Conservation (phyloP, 768 basidiomycete genomes). For the Trametes sanguinea region DNA sequence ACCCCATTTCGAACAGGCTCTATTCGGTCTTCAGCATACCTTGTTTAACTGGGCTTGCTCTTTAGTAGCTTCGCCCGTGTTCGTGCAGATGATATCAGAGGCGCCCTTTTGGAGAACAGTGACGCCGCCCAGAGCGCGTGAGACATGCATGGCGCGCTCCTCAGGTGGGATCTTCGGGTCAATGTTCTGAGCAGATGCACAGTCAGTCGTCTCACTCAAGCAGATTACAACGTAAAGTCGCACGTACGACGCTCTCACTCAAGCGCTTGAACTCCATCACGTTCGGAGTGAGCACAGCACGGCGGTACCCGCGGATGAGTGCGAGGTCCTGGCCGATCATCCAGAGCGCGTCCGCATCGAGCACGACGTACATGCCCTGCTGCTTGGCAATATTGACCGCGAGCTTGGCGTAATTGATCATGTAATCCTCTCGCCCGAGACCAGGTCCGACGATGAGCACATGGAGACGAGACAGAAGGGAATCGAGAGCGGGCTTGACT, state of each 20-base stretch:
- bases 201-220: no score
- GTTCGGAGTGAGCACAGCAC: constrained; percentile 92
- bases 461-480: constrained; percentile 83
- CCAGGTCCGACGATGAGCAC: constrained; percentile 94
- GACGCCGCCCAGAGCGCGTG: constrained; percentile 78
- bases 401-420: constrained; percentile 79
- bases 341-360: constrained; percentile 93
- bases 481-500: constrained; percentile 56
- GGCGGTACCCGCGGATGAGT: constrained; percentile 80
- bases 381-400: constrained; percentile 74
- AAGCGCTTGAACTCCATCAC: constrained; percentile 90
- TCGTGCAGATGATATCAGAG: constrained; percentile 78
- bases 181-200: constrained; percentile 39
- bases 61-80: constrained; percentile 57
- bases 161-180: constrained; percentile 51
- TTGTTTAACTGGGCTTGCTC: constrained; percentile 44
- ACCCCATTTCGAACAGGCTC: no score
- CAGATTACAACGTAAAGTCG: no score
- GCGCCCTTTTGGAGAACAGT: constrained; percentile 90
- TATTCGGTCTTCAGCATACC: neutral
- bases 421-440: constrained; percentile 86
- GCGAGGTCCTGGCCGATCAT: constrained; percentile 74
- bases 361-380: constrained; percentile 83
- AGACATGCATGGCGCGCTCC: constrained; percentile 69
- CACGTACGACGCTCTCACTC: constrained; percentile 66